Base-by-base conservation (phyloP, 139 green algal species). In the Micractinium conductrix region DNA sequence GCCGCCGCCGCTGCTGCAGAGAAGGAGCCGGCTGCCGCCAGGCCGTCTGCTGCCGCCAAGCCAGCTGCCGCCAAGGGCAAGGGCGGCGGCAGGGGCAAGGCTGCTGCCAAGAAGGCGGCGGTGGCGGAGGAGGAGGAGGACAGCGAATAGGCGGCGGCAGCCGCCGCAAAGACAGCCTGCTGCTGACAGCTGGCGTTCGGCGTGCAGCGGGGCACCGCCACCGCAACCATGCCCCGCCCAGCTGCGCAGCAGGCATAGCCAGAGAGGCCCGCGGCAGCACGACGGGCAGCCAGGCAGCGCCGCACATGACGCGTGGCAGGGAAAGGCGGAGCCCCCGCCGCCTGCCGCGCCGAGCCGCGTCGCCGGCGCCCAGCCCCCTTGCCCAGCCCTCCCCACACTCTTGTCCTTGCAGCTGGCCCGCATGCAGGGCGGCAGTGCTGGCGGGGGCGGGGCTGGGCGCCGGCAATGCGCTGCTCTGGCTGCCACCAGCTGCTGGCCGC, bases 281-380 rank as follows among this genome's bases (percentile, higher is more conserved):
- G 22, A n/a, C 73, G 4, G 53, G 71, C 71, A 62, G 71, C 17
- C 48, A 24, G 2, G 74, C 50, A 60, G 74, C 50, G 74, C 74
- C 74, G 74, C 50, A 50, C 48, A 81, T 81, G 74, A 81, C 74
- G 74, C 74, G 74, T 50, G 68, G 74, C 74, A 81, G 74, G 74
- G 74, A 81, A 81, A 80, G 50, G 74, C 74, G 48, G 35, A n/a
- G n/a, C 21, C 5, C 33, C 50, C 74, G 74, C 50, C 74, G 50
- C 74, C 74, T 81, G 74, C 74, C 69, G 74, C 50, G 35, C 74
- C 38, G 74, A 81, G 9, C 50, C 74, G 74, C 48, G 74, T 9
- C 43, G 71, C 22, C 71, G 33, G 71, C 71, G 24, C 30, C 43
- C 26, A 26, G 43, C 30, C 71, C 43, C 14, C 28, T 40, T 2